Percentiles rank a stretch among this genome's conserved stretches.
phyloP scores from a whole-genome alignment of 2,329 filamentous ascomycete species.

The Beauveria sp. region DNA sequence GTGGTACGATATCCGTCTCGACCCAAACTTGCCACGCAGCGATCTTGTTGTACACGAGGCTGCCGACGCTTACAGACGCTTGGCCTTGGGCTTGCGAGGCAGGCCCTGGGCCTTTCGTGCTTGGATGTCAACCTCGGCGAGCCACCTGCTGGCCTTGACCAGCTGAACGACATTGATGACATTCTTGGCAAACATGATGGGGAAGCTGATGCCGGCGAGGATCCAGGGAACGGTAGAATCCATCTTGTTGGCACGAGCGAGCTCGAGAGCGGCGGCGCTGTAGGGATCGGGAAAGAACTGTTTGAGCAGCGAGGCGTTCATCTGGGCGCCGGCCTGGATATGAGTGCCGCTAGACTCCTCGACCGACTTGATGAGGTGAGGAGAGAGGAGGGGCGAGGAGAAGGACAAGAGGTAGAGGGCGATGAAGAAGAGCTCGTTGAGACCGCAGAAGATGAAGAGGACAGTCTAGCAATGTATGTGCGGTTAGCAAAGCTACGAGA shows the following conservation, averaged over 20 bases:
- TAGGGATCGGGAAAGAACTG: slow-evolving; percentile 82
- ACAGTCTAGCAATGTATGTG: slow-evolving; percentile 53
- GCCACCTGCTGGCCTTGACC: slow-evolving; percentile 83
- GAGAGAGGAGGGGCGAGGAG: slow-evolving; percentile 81
- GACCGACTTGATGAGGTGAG: slow-evolving; percentile 64
- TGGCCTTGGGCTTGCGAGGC: slow-evolving; percentile 34
- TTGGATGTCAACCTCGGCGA: slow-evolving; percentile 82
- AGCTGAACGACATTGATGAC: slow-evolving; percentile 90
- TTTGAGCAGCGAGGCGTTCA: slow-evolving; percentile 60
- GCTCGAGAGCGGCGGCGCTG: slow-evolving; percentile 84
- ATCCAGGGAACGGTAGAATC: slow-evolving; percentile 62
- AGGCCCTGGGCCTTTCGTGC: slow-evolving; percentile 48
- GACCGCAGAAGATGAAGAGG: slow-evolving; percentile 78
- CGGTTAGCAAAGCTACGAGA: not conserved
- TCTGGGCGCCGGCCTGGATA: slow-evolving; percentile 59
- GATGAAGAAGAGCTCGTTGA: slow-evolving; percentile 98
- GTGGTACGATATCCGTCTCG: not conserved
- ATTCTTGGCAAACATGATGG: slow-evolving; percentile 88
- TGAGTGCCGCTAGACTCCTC: slow-evolving; percentile 43
- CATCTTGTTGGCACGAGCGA: slow-evolving; percentile 91
- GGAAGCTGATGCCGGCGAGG: slow-evolving; percentile 69
- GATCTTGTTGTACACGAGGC: not conserved
- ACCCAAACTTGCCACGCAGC: not conserved
- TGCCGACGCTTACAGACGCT: slow-evolving; percentile 9
- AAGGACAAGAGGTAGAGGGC: slow-evolving; percentile 96